These are phyloP conservation scores for Tephrocybe sp. DNA, from an alignment of 768 basidiomycete genomes.

Conservation along the genomic window DNA sequence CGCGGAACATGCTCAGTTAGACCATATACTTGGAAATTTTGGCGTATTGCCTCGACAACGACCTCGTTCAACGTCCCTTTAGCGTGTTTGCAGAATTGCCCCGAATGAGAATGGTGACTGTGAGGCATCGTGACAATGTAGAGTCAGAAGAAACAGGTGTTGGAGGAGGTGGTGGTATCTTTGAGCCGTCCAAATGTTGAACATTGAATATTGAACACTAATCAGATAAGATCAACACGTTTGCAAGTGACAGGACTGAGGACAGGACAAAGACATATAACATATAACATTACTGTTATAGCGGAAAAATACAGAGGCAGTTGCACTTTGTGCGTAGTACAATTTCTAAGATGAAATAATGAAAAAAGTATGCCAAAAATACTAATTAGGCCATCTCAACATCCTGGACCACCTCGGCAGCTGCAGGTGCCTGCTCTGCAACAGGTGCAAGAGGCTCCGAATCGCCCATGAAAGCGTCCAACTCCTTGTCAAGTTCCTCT, in stretches of 20 bases:
- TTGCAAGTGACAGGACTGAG: too few relatives aligned
- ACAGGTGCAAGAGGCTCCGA: slow-evolving; percentile 30
- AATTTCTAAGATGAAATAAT: not conserved
- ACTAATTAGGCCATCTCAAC: slow-evolving; percentile 50
- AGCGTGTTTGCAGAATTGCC: slow-evolving; percentile 93
- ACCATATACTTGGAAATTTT: slow-evolving; percentile 81
- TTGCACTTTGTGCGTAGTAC: too few relatives aligned
- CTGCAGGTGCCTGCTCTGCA: slow-evolving; percentile 15
- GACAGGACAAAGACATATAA: not conserved
- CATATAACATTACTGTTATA: not conserved
- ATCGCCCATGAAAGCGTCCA: slow-evolving; percentile 85
- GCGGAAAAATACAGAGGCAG: too few relatives aligned
- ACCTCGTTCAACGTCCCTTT: slow-evolving; percentile 78
- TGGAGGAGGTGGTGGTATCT: too few relatives aligned
- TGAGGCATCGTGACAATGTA: slow-evolving; percentile 46
- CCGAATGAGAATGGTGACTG: slow-evolving; percentile 91
- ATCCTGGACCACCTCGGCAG: slow-evolving; percentile 33
- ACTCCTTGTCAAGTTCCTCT: slow-evolving; percentile 83
- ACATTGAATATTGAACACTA: too few relatives aligned
- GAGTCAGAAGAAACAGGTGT: too few relatives aligned
- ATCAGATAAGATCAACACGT: too few relatives aligned
- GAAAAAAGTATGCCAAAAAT: not conserved
- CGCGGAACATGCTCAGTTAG: slow-evolving; percentile 93
- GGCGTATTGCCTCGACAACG: slow-evolving; percentile 74
- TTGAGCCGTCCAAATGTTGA: too few relatives aligned